Evolutionary conservation across 225 moss, liverwort and hornwort species (phyloP).

Genomic region (Pseudoscleropodium purum): DNA sequence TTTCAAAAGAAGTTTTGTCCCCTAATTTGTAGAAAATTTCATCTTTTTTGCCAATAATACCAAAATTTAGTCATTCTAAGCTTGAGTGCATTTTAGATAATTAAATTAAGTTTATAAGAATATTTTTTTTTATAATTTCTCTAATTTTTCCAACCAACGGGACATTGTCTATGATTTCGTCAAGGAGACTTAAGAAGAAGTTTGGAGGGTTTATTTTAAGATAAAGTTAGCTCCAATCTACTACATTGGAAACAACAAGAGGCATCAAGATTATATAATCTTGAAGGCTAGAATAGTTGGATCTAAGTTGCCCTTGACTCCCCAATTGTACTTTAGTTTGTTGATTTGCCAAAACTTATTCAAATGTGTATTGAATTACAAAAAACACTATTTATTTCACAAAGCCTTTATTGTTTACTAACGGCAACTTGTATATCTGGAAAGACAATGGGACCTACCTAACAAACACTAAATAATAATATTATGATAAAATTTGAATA

Average conservation of each 20-base stretch:
- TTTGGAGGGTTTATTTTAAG: not conserved
- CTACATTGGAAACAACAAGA: not conserved
- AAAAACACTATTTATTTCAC: not conserved
- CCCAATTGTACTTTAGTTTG: not conserved
- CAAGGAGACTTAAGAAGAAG: not conserved
- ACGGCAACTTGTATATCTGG: fast-evolving
- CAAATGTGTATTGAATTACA: not conserved
- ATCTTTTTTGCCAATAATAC: not conserved
- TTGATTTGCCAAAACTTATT: not conserved
- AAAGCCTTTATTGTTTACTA: no score
- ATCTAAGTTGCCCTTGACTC: not conserved
- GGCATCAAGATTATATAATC: not conserved
- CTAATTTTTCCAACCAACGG: not conserved
- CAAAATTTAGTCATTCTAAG: not conserved
- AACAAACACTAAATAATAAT: not conserved
- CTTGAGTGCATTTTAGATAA: not conserved
- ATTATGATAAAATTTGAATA: not conserved
- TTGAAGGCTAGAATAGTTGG: not conserved
- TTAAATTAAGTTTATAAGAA: not conserved
- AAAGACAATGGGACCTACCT: not conserved
- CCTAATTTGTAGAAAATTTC: not conserved
- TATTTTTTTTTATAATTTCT: not conserved
- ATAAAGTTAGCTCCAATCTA: not conserved
- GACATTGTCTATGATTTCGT: not conserved
- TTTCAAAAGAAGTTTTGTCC: not conserved